These are phyloP conservation scores for Yamadazyma insecticola DNA, from an alignment of 805 yeast species.

Conservation along the genomic window DNA sequence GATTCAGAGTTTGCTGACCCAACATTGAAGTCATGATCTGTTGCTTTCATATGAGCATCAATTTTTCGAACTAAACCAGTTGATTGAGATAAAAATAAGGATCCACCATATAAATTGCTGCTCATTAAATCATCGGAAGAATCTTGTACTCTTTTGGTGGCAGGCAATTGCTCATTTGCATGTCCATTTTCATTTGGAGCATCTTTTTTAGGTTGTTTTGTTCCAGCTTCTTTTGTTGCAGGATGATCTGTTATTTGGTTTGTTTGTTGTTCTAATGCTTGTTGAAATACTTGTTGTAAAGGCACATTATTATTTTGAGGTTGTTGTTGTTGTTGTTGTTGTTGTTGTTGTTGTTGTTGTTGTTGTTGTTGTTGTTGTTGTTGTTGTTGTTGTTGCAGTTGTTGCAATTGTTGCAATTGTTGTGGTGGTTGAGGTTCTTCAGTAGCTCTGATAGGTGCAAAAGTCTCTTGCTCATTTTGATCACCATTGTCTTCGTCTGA, in stretches of 20 bases:
- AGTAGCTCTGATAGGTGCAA: not conserved
- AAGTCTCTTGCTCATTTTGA: no score
- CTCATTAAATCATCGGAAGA: slow-evolving; percentile 7
- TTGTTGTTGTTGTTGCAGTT: not conserved
- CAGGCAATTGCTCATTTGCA: no score
- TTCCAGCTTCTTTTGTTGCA: no score
- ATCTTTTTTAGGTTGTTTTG: no score
- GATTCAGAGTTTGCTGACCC: slow-evolving; percentile 1
- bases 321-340: not conserved
- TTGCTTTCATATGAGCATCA: slow-evolving; percentile 12
- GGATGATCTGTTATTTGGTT: slow-evolving; percentile 24
- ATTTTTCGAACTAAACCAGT: slow-evolving; percentile 38
- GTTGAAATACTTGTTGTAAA: slow-evolving; percentile 12
- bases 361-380: not conserved
- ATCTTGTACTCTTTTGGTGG: not conserved
- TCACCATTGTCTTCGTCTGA: slow-evolving; percentile 19
- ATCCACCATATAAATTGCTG: slow-evolving; percentile 38
- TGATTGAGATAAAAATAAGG: slow-evolving; percentile 38
- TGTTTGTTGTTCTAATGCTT: slow-evolving; percentile 10
- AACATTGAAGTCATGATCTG: slow-evolving; percentile 2
- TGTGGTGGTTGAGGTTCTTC: not conserved
- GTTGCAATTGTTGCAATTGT: not conserved
- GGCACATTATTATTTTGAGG: slow-evolving; percentile 5
- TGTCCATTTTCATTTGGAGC: no score
- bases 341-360: not conserved